These are phyloP conservation scores for Talaromyces sp. DNA, from an alignment of 2,329 filamentous ascomycete species.

Conservation along the genomic window DNA sequence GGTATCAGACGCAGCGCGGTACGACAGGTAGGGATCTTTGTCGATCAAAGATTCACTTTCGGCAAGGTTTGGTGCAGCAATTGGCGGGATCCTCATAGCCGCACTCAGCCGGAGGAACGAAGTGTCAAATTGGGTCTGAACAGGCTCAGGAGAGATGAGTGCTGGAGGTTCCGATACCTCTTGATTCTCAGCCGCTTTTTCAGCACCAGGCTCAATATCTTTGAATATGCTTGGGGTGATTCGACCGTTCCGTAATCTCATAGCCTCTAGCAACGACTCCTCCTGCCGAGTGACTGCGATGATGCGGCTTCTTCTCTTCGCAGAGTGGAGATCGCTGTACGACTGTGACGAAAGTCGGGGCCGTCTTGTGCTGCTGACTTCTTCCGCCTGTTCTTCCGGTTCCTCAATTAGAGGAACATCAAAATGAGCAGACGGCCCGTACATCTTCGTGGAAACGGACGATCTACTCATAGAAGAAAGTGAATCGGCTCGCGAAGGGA, in stretches of 20 bases:
- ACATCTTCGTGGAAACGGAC: slow-evolving; percentile 25
- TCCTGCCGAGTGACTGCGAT: slow-evolving; percentile 55
- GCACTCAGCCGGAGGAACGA: slow-evolving; percentile 42
- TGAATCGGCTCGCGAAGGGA: slow-evolving; percentile 25
- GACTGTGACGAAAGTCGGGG: neutral
- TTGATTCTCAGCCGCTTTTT: slow-evolving; percentile 29
- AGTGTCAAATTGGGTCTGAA: slow-evolving; percentile 31
- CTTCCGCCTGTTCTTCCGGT: slow-evolving; percentile 23
- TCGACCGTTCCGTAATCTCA: slow-evolving; percentile 48
- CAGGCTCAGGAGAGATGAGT: slow-evolving; percentile 29
- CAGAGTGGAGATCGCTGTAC: slow-evolving; percentile 4
- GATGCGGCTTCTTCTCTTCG: slow-evolving; percentile 43
- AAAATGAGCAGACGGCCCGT: slow-evolving; percentile 30
- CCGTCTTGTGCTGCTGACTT: neutral
- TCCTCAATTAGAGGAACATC: slow-evolving; percentile 36
- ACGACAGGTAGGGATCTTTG: slow-evolving; percentile 28
- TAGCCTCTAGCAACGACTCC: slow-evolving; percentile 50
- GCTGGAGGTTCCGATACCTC: slow-evolving; percentile 31
- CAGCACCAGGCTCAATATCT: slow-evolving; percentile 19
- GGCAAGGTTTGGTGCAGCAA: slow-evolving; percentile 20
- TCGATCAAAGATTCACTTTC: slow-evolving; percentile 30
- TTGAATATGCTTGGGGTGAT: slow-evolving; percentile 44
- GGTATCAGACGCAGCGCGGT: slow-evolving; percentile 32
- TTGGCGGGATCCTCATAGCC: slow-evolving; percentile 27
- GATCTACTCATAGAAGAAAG: slow-evolving; percentile 30